phyloP scores from a whole-genome alignment of 352 stramenopile genomes.

The Phytophthora sansomeana region DNA sequence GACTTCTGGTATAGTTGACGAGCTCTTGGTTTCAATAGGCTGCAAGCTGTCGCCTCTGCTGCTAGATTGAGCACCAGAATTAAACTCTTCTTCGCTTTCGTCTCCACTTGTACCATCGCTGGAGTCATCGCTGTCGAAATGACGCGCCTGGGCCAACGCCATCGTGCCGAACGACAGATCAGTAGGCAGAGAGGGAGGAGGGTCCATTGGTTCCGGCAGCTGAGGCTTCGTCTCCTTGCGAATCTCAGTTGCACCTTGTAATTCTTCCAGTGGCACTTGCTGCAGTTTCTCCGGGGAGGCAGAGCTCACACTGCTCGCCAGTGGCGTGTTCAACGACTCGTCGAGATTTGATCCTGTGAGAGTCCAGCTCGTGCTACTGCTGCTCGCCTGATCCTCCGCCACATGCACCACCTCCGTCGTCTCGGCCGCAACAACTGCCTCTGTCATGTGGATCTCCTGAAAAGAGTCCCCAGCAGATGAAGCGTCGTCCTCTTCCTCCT shows the following conservation, averaged over 20 bases:
- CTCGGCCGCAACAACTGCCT: slow-evolving; percentile 1
- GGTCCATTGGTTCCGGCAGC: slow-evolving; percentile 7
- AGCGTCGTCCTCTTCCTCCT: slow-evolving; percentile 14
- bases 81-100: slow-evolving; percentile 13
- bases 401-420: slow-evolving; percentile 2
- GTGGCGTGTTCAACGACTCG: slow-evolving; percentile 14
- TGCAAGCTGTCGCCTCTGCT: slow-evolving; percentile 11
- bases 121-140: slow-evolving; percentile 43
- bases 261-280: not conserved
- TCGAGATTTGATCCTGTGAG: slow-evolving; percentile 25
- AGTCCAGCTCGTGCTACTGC: slow-evolving; percentile 27
- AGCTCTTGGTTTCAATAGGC: not conserved
- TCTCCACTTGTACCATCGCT: slow-evolving; percentile 30
- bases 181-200: slow-evolving; percentile 5
- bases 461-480: slow-evolving; percentile 29
- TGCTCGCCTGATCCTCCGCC: slow-evolving; percentile 25
- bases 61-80: slow-evolving; percentile 1
- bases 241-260: not conserved
- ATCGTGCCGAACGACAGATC: slow-evolving; percentile 36
- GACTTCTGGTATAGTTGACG: not conserved
- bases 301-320: slow-evolving; percentile 23
- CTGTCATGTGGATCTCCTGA: slow-evolving; percentile 28
- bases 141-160: slow-evolving; percentile 30
- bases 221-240: not conserved
- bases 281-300: slow-evolving; percentile 20